Evolutionary conservation across 306 rosid species (phyloP).

Genomic region (Canavalia gladiata): DNA sequence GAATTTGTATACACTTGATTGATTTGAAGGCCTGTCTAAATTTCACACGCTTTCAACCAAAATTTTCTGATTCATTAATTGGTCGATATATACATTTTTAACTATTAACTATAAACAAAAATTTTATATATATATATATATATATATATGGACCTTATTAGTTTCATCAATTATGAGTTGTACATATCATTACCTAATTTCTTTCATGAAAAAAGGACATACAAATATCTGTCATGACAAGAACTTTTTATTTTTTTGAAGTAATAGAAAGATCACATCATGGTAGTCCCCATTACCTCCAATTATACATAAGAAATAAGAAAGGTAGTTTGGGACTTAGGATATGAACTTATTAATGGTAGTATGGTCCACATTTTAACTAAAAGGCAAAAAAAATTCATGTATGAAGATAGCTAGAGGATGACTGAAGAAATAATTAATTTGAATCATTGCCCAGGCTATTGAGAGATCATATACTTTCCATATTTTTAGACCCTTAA

Average conservation of each 20-base stretch:
- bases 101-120: no score
- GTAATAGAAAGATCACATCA: constrained; percentile 47
- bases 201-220: constrained; percentile 35
- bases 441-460: constrained; percentile 35
- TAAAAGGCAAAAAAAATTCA: constrained; percentile 8
- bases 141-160: constrained; percentile 20
- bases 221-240: constrained; percentile 45
- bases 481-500: background rate
- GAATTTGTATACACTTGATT: background rate
- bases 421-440: constrained; percentile 40
- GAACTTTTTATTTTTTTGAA: constrained; percentile 14
- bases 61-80: constrained; percentile 31
- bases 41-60: constrained; percentile 47
- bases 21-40: constrained; percentile 22
- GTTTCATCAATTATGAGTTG: constrained; percentile 39
- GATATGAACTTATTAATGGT: constrained; percentile 26
- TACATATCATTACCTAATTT: constrained; percentile 35
- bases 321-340: constrained; percentile 12
- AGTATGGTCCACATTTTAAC: constrained; percentile 45
- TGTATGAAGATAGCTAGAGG: constrained; percentile 6
- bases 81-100: background rate
- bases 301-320: constrained; percentile 44
- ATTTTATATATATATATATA: background rate
- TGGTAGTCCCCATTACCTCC: constrained; percentile 48
- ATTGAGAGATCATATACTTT: constrained; percentile 7